Conservation (phyloP, 1,139 yeast genomes). For the Hyphopichia pseudoburtonii region DNA sequence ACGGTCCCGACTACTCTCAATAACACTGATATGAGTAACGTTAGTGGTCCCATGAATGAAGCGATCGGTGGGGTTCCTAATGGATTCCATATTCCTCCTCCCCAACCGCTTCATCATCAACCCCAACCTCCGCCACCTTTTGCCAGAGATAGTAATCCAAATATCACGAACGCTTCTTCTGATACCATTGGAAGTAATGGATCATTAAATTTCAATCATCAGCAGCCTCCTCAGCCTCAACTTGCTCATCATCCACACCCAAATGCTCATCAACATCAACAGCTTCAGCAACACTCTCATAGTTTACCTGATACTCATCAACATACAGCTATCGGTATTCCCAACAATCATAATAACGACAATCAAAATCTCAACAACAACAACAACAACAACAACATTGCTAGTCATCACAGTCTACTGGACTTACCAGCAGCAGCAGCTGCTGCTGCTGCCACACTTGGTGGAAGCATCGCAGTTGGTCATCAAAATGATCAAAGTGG, state of each 20-base stretch:
- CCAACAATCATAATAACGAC: background rate
- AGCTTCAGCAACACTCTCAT: background rate
- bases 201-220: background rate
- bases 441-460: conserved; percentile 18
- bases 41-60: background rate
- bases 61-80: too few species aligned
- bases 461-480: background rate
- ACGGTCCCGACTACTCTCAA: conserved; percentile 35
- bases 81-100: conserved; percentile 6
- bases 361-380: conserved; percentile 15
- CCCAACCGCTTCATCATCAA: conserved; percentile 8
- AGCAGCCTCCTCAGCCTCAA: conserved; percentile 12
- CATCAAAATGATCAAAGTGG: conserved; percentile 6
- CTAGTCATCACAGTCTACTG: conserved; percentile 23
- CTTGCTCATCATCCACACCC: background rate
- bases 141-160: conserved; percentile 3
- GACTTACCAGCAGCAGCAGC: conserved; percentile 34
- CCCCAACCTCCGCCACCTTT: too few species aligned
- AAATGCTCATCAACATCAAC: background rate
- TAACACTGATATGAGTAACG: conserved; percentile 3
- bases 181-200: conserved; percentile 16
- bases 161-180: conserved; percentile 7
- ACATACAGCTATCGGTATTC: too few species aligned
- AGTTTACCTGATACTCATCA: too few species aligned
- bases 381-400: conserved; percentile 18